These are phyloP conservation scores for Globisporangium okanoganense DNA, from an alignment of 352 stramenopile genomes.

Conservation along the genomic window DNA sequence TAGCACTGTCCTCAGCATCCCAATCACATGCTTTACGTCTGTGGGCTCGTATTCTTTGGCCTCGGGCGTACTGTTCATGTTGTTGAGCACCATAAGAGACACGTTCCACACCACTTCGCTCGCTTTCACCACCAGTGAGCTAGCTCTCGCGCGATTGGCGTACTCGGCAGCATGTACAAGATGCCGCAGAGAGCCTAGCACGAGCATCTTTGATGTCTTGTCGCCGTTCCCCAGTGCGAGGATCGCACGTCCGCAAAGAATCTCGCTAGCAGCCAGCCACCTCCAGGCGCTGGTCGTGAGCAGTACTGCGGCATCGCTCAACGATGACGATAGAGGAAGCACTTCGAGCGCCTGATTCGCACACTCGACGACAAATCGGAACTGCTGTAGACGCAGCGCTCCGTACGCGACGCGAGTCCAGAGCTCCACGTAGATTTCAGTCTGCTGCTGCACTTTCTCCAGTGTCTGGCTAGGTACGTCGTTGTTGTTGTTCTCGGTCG, in stretches of 20 bases:
- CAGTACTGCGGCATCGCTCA: neutral
- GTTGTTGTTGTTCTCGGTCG: conserved; percentile 10
- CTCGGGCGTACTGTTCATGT: conserved; percentile 12
- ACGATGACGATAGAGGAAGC: conserved; percentile 19
- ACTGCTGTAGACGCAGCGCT: conserved; percentile 45
- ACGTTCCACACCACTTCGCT: conserved; percentile 83
- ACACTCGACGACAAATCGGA: conserved; percentile 54
- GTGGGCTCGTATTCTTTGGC: conserved; percentile 16
- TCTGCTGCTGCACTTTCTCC: conserved; percentile 53
- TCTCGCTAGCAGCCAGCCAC: conserved; percentile 67
- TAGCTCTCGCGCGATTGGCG: conserved; percentile 20
- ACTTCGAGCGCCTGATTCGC: conserved; percentile 31
- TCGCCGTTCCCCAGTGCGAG: conserved; percentile 43
- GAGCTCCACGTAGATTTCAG: conserved; percentile 64
- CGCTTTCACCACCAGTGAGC: conserved; percentile 35
- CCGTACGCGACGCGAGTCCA: conserved; percentile 67
- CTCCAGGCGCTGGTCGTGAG: conserved; percentile 33
- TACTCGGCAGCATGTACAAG: conserved; percentile 51
- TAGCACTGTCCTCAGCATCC: conserved; percentile 21
- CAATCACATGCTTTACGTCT: conserved; percentile 22
- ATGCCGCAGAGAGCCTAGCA: conserved; percentile 48
- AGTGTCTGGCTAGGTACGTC: conserved; percentile 15
- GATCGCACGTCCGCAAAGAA: conserved; percentile 52
- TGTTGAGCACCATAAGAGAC: conserved; percentile 28
- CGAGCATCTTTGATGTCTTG: conserved; percentile 34